Conservation (phyloP, 345 rosid genomes). For the Populus simonii region DNA sequence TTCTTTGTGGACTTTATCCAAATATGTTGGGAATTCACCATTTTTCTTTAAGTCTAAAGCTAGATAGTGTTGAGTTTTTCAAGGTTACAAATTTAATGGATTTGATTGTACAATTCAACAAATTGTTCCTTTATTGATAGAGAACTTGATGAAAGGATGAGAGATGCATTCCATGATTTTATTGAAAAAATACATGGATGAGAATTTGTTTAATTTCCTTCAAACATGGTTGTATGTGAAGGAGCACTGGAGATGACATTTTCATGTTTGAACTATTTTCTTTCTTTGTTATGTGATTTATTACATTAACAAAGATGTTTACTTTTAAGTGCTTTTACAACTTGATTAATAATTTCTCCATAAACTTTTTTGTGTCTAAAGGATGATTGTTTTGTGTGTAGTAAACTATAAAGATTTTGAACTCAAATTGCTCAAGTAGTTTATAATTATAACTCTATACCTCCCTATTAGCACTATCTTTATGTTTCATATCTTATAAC, state of each 20-base stretch:
- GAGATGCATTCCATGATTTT: constrained; percentile 67
- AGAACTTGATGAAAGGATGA: constrained; percentile 68
- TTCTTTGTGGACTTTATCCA: constrained; percentile 83
- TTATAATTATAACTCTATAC: too few species aligned
- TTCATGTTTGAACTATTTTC: neutral
- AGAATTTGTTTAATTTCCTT: constrained; percentile 76
- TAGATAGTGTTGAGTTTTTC: constrained; percentile 33
- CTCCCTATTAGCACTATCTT: neutral
- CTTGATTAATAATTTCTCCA: neutral
- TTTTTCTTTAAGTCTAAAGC: constrained; percentile 68
- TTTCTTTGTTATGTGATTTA: neutral
- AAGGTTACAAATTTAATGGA: constrained; percentile 24
- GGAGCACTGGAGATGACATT: constrained; percentile 38
- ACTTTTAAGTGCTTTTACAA: neutral
- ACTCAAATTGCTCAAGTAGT: neutral
- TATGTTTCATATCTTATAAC: neutral
- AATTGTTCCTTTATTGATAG: constrained; percentile 34
- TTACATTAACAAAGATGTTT: neutral
- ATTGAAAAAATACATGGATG: constrained; percentile 77
- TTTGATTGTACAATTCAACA: neutral
- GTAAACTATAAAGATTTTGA: neutral
- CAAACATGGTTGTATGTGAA: constrained; percentile 91
- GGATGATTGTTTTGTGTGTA: too few species aligned
- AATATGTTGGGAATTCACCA: constrained; percentile 89
- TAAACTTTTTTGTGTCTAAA: too few species aligned